Evolutionary conservation across 1,139 yeast species (phyloP), one percentile per base, ranked within the genome.

Genomic region (Zygotorulaspora mrakii): DNA sequence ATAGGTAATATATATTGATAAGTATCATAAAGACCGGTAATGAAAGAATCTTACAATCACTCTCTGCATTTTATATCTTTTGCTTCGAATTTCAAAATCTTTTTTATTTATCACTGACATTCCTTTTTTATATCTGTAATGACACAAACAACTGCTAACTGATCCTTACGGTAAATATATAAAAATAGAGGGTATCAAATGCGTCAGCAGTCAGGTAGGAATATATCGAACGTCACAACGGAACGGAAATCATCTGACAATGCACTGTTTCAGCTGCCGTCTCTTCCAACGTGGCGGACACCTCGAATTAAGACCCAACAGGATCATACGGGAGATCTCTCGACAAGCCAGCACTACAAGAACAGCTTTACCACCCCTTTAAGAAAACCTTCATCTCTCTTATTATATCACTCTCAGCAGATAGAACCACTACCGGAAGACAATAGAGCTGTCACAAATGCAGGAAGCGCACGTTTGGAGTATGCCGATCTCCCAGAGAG

Each of bases 231-330:
- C 28, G 17, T 31, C 29, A 31, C 28, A 5, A 32, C 16, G 17
- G 31, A 38, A 4, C 16, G 11, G 7, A 31, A 14, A 13, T 17
- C 25, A 1, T 13, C 16, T n/a, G 38, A 26, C 31, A 34, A 20
- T 16, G 35, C 20, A 24, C 45, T 39, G 5, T 55, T 54, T 30
- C 59, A 56, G 24, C 40, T 57, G 18, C 60, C 60, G 12, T 46
- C 55, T 9, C 42, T 57, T 16, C 61, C 61, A 13, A 54, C 59
- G 12, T 57, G 62, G 62, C 46, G 47, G 28, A 49, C 55, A 17
- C 57, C 53, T 17, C 42, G 43, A 22, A 39, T 46, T 26, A 45
- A 47, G 17, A 35, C 24, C 9, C 29, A 32, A n/a, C 26, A 32
- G 14, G 32, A 29, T 29, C 35, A 35, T 13, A 17, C 17, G 20